Conservation (phyloP, 306 rosid genomes). For the Begonia loranthoides region DNA sequence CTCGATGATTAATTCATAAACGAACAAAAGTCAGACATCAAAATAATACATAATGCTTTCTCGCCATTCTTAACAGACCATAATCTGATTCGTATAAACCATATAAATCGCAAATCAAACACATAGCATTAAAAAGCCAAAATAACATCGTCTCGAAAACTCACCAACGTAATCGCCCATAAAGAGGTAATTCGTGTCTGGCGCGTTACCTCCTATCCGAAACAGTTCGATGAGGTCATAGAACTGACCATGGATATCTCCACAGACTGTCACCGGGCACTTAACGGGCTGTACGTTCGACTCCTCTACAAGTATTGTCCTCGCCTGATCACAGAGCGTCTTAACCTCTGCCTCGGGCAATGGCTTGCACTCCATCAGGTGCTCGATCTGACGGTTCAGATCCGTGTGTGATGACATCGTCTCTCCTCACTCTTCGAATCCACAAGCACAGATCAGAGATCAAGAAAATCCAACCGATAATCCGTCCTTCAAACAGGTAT, state of each 20-base stretch:
- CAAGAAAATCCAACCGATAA: conserved; percentile 2
- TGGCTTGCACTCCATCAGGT: conserved; percentile 50
- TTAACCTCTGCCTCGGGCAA: conserved; percentile 41
- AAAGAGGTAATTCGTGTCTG: conserved; percentile 61
- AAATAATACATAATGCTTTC: background rate
- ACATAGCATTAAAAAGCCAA: background rate
- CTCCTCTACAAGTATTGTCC: conserved; percentile 61
- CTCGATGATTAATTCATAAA: background rate
- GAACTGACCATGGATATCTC: conserved; percentile 69
- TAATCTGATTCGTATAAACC: background rate
- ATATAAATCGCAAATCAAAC: conserved; percentile 3
- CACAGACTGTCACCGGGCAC: conserved; percentile 70
- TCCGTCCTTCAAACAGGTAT: background rate
- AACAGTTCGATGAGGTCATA: conserved; percentile 67
- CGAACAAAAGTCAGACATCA: background rate
- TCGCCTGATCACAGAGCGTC: conserved; percentile 39
- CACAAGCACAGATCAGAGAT: conserved; percentile 10
- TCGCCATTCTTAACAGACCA: background rate
- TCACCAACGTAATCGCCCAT: conserved; percentile 77
- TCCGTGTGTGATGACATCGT: conserved; percentile 51
- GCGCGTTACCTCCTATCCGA: conserved; percentile 61
- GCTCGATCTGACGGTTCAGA: conserved; percentile 61
- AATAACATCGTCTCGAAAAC: conserved; percentile 10
- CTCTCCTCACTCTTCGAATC: conserved; percentile 8
- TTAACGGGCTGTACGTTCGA: conserved; percentile 76